A percentile compares a stretch with the other conserved stretches of the same genome.
Evolutionary conservation across 352 stramenopile genomes (phyloP).

Genomic region (Phytophthora melonis): DNA sequence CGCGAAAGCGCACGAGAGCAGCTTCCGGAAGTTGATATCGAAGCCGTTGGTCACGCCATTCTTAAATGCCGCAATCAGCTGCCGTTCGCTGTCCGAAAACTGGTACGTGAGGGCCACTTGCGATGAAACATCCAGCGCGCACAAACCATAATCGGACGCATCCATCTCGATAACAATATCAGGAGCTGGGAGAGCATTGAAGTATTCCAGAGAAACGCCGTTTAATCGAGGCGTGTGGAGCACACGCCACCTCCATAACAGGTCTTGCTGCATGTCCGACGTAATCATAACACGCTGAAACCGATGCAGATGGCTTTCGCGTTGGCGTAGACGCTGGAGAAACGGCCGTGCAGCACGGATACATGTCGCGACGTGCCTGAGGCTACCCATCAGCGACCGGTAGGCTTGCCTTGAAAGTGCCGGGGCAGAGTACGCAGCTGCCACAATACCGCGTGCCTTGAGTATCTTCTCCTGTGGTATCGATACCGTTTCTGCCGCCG

Average conservation of each 20-base stretch:
- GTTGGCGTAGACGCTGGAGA: conserved; percentile 6
- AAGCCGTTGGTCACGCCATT: conserved; percentile 2
- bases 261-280: no score
- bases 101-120: neutral
- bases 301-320: neutral
- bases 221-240: no score
- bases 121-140: conserved; percentile 8
- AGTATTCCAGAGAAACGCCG: neutral
- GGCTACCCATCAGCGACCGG: conserved; percentile 24
- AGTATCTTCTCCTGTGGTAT: no score
- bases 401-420: conserved; percentile 8
- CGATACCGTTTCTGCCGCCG: neutral
- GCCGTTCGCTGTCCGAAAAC: neutral
- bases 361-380: conserved; percentile 22
- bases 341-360: conserved; percentile 14
- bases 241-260: no score
- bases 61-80: conserved; percentile 2
- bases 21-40: conserved; percentile 32
- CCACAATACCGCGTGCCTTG: conserved; percentile 6
- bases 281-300: neutral
- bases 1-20: conserved; percentile 1
- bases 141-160: conserved; percentile 23
- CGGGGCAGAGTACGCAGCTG: neutral
- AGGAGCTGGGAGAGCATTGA: conserved; percentile 10
- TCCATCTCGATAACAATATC: conserved; percentile 24